Conservation (phyloP, 371 early-diverging fungal genomes). For the Mucor saturninus region DNA sequence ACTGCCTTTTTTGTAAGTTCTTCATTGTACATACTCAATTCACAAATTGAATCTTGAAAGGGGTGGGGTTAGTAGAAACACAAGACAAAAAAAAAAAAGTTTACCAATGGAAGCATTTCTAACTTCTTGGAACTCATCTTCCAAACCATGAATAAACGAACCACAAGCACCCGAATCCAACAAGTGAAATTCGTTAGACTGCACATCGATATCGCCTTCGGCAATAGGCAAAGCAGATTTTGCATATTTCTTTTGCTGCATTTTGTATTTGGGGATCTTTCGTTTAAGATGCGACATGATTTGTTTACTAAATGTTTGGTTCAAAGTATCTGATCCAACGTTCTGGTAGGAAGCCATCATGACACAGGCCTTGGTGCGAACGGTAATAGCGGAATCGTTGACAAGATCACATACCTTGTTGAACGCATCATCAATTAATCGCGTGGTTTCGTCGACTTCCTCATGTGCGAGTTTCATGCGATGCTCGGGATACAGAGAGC, state of each 20-base stretch:
- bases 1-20: slow-evolving; percentile 70
- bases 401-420: slow-evolving; percentile 78
- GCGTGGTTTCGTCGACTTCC: slow-evolving; percentile 52
- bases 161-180: slow-evolving; percentile 82
- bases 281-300: slow-evolving; percentile 68
- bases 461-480: slow-evolving; percentile 49
- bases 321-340: slow-evolving; percentile 60
- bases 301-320: slow-evolving; percentile 79
- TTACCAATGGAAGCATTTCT: slow-evolving; percentile 82
- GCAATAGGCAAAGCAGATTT: slow-evolving; percentile 56
- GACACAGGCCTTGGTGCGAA: slow-evolving; percentile 73
- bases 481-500: slow-evolving; percentile 56
- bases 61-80: not conserved
- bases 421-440: slow-evolving; percentile 80
- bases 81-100: not conserved
- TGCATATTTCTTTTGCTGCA: slow-evolving; percentile 30
- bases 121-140: slow-evolving; percentile 90
- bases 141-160: slow-evolving; percentile 91
- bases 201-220: slow-evolving; percentile 71
- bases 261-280: slow-evolving; percentile 24
- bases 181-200: slow-evolving; percentile 65
- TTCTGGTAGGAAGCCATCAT: slow-evolving; percentile 68
- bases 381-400: slow-evolving; percentile 70
- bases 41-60: slow-evolving; percentile 74
- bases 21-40: slow-evolving; percentile 67